Base-by-base conservation (phyloP, 225 moss, liverwort and hornwort species). In the Sphagnum contortum region DNA sequence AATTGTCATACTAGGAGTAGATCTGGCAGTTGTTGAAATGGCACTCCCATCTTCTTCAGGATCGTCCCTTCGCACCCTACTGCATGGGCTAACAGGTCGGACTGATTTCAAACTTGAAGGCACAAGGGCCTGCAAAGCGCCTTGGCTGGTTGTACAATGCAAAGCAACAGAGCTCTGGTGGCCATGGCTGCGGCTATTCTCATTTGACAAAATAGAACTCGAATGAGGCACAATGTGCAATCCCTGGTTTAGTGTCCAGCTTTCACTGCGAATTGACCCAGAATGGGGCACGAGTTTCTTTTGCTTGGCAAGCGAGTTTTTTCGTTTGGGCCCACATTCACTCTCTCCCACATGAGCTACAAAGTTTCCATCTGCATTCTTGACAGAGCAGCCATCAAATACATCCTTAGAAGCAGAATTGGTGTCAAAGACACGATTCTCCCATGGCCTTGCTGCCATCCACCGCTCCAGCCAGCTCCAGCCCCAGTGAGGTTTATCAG, bases 381-480 rank as follows among this genome's bases (percentile, higher is more conserved):
- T 70, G 66, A 64, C 65, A 64, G 68, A 48, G 4, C 60, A 65
- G 3, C 63, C 60, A 3, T 84, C 90, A 2, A 64, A 60, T 29
- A 67, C 64, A 8, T 80, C 77, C 66, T 80, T 84, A 44, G 45
- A 48, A 2, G 57, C 66, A 44, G 77, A 48, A 61, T 65, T 67
- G 73, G 9, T 75, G 47, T 78, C 80, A 57, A 80, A 80, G 45
- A 78, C 80, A 57, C 90, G 87, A 61, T 83, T 83, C 72, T 96
- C 96, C 96, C 92, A 96, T 1, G 96, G 92, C 45, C 88, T 76
- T 45, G 88, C 73, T 5, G 87, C 78, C 70, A 89, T 81, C 95
- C 95, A 88, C 48, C 92, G 77, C 60, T 96, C 95, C 95, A 92
- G 78, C 83, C 90, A 88, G 74, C 90, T 92, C 95, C 90, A 96